Evolutionary conservation across 176 grass and related monocot genomes (phyloP), one percentile per base, ranked within the genome.

Genomic region (Metroxylon sagu): DNA sequence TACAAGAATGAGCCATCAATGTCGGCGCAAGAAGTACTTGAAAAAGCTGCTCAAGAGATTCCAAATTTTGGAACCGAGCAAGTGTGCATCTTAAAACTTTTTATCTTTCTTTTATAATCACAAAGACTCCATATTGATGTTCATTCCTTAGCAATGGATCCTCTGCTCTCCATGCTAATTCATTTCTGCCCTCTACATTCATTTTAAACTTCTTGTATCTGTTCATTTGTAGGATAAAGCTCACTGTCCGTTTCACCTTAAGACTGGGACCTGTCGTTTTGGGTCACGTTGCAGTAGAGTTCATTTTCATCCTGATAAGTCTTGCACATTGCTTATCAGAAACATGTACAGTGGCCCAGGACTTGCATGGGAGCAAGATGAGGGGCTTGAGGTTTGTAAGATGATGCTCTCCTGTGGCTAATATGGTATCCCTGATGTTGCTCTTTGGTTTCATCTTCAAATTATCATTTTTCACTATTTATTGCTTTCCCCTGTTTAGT

Each of bases 371-470:
- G 93, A 98, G 54, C 88, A 89, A 76, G 93, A 98, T 68, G 93
- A 98, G 83, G 87, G 87, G 58, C 93, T 98, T 81, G 93, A 98
- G 87, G 93, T 98, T 92, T 92, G 93, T 98, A 80, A 76, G 72
- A 82, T 73, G 71, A 82, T 59, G 53, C 73, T 73, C 68, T 76
- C 67, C 73, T 76, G 73, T 68, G 58, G 54, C 73, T 80, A 70
- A 71, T 56, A 72, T 76, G 60, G 77, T 85, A 88, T 94, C 89
- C 35, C 84, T 94, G 61, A 71, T 57, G 70, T 19, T 70, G 52
- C 52, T 84, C 59, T 75, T 75, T 61, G 14, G 14, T 39, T 61
- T 56, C 31, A 18, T 43, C 60, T 50, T 2, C n/a, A 61, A 50
- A 53, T 56, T 69, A 19, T 29, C 25, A n/a, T 64, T 61, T 39